Conservation (phyloP, 139 green algal species). For the Yamagishiella unicocca region DNA sequence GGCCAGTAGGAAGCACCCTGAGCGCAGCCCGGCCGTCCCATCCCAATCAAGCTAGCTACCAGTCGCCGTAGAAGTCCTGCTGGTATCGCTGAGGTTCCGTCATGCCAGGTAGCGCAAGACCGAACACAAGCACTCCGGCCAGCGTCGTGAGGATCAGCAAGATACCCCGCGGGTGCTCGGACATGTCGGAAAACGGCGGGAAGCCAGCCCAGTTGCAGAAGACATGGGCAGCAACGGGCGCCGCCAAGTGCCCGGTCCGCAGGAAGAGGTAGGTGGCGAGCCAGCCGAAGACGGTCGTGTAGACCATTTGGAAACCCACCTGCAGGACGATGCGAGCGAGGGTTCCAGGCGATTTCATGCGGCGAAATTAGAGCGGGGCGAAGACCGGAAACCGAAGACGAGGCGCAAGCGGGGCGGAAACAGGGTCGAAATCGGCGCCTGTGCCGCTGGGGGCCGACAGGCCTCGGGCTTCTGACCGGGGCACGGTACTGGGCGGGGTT, state of each 20-base stretch:
- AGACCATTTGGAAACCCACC: conserved; percentile 74
- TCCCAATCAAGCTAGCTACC: too few relatives aligned
- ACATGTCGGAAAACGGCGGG: conserved; percentile 66
- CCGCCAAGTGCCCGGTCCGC: conserved; percentile 61
- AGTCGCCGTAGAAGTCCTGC: not conserved
- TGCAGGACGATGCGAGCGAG: conserved; percentile 28
- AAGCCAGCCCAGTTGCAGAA: conserved; percentile 87
- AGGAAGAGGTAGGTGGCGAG: conserved; percentile 77
- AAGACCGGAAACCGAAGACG: too few relatives aligned
- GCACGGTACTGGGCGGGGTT: too few relatives aligned
- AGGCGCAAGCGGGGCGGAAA: too few relatives aligned
- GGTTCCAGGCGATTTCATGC: too few relatives aligned
- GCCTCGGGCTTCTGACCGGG: too few relatives aligned
- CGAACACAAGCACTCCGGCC: conserved; percentile 35
- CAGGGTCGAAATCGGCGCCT: too few relatives aligned
- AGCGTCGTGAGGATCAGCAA: conserved; percentile 1
- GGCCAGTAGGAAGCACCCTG: too few relatives aligned
- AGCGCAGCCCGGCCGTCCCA: too few relatives aligned
- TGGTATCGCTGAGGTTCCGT: conserved; percentile 1
- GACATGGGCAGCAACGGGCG: conserved; percentile 66
- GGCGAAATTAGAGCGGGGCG: too few relatives aligned
- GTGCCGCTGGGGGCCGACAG: too few relatives aligned
- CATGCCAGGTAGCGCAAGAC: not conserved
- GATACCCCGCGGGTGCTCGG: not conserved
- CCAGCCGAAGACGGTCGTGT: conserved; percentile 85